Conservation (phyloP, 2,329 filamentous ascomycete species). For the Scopulariopsis brevicaulis region DNA sequence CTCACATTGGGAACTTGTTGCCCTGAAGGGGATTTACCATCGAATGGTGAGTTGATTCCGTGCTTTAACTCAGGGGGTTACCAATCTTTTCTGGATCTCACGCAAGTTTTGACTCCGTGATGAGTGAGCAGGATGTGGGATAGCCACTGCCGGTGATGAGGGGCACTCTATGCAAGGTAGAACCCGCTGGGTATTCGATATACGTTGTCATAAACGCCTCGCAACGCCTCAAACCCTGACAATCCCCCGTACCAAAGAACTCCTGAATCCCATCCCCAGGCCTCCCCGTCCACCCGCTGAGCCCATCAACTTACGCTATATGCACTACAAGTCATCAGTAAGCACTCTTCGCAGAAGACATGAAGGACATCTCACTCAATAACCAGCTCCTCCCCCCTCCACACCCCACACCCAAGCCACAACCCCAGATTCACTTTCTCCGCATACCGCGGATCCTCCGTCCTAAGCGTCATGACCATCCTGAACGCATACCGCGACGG, state of each 20-base stretch:
- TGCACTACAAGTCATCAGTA: not conserved
- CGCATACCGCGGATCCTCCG: constrained; percentile 34
- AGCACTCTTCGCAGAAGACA: not conserved
- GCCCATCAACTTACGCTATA: constrained; percentile 1
- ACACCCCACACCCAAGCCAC: constrained; percentile 37
- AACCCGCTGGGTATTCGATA: not conserved
- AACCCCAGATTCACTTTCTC: constrained; percentile 36
- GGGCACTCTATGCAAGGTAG: not conserved
- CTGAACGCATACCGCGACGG: constrained; percentile 34
- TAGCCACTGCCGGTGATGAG: not conserved
- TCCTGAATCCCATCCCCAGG: not conserved
- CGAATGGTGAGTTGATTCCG: constrained; percentile 30
- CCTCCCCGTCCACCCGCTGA: too few species aligned
- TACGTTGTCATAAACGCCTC: not conserved
- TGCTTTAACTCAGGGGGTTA: too few species aligned
- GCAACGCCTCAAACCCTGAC: not conserved
- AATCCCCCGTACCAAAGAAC: not conserved
- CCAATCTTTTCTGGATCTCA: not conserved
- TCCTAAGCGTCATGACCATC: constrained; percentile 37
- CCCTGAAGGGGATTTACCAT: constrained; percentile 35
- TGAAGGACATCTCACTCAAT: constrained; percentile 24
- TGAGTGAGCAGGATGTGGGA: not conserved
- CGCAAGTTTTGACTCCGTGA: constrained; percentile 5
- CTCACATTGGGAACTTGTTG: constrained; percentile 39
- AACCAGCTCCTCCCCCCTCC: constrained; percentile 30